These are phyloP conservation scores for Leccinum disarticulatum DNA, from an alignment of 768 basidiomycete species.

Conservation along the genomic window DNA sequence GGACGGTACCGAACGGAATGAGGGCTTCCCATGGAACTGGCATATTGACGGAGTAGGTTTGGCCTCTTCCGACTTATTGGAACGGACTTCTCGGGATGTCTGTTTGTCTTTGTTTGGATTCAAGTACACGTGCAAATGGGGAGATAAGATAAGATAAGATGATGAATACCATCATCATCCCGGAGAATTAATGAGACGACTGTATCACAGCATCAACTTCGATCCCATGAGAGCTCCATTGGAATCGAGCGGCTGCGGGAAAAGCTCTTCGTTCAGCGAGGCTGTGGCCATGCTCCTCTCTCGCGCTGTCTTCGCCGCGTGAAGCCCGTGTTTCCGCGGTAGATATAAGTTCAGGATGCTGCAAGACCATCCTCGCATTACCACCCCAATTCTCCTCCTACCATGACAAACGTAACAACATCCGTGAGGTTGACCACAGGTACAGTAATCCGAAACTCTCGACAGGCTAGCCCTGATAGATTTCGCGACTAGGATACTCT, in stretches of 20 bases:
- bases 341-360: conserved; percentile 4
- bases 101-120: conserved; percentile 26
- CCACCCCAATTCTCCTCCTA: background rate
- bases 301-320: background rate
- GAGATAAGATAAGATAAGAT: conserved; percentile 1
- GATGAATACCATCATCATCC: no score
- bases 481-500: conserved; percentile 16
- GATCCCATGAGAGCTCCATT: background rate
- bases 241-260: background rate
- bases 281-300: background rate
- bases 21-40: conserved; percentile 97
- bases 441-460: background rate
- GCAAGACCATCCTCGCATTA: background rate
- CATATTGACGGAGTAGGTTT: conserved; percentile 49
- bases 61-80: background rate
- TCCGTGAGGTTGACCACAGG: conserved; percentile 13
- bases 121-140: background rate
- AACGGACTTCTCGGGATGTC: background rate
- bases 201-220: no score
- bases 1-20: conserved; percentile 80
- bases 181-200: no score
- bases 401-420: conserved; percentile 10
- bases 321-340: background rate
- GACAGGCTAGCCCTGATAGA: background rate
- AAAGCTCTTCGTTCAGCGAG: background rate